Evolutionary conservation across 2,329 filamentous ascomycete genomes (phyloP), one percentile per base, ranked within the genome.

Genomic region (Graphiopsis chlorocephala): DNA sequence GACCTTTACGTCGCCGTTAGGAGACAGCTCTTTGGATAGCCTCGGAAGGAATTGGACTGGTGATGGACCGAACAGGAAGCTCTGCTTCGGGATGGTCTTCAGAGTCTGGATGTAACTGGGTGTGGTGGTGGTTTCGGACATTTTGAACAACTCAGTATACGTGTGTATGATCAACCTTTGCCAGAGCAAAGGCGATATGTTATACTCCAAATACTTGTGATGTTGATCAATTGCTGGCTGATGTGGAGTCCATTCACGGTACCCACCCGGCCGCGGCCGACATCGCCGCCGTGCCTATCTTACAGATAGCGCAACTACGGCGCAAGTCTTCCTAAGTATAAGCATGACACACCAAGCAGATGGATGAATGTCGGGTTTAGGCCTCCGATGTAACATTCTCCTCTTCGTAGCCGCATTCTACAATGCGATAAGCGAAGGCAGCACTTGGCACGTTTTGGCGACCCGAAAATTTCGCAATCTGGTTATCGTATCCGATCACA

Each of bases 1-100:
- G 68, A 91, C 83, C 23, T 82, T 80, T 47, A 89, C 85, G 69
- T 83, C 83, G 31, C 83, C 83, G 57, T 85, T 83, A 8, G 70
- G 66, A 3, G 65, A 68, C 5, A 90, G 82, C 26, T 85, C 85
- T 61, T 81, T 75, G 33, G 86, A 87, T 72, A 90, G 89, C 67
- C 87, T 83, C 63, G 87, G 85, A 38, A 92, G 84, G 60, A 81
- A 76, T 73, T 91, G 87, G 71, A 91, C 88, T 31, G 88, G 88
- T 0, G 88, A 90, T 17, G 88, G 85, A 0, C 86, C 87, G 62
- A 90, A 88, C 66, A 89, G 85, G 70, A 91, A 84, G 11, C 80
- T 75, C 69, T 85, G 78, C 65, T 85, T 82, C 14, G 87, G 86
- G 71, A 91, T 90, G 72, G 65, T 68, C 15, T 59, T 59, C 4